phyloP scores from a whole-genome alignment of 2,329 filamentous ascomycete genomes.

The Penicillium sp. region DNA sequence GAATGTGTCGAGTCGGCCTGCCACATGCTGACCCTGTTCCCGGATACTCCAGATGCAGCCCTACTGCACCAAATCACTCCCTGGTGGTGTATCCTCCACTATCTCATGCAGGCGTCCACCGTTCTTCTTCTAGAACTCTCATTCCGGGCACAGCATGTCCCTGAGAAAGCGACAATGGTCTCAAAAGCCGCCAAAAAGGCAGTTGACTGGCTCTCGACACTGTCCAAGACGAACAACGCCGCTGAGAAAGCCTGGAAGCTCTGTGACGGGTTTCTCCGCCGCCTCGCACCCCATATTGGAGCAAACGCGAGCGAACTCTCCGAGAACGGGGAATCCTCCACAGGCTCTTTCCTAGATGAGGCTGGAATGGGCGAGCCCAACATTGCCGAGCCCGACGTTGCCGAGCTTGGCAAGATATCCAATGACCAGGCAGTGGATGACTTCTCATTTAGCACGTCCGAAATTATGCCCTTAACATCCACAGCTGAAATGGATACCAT shows the following conservation, averaged over 20 bases:
- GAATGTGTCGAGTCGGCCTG: constrained; percentile 44
- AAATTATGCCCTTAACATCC: constrained; percentile 6
- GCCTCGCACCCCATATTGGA: constrained; percentile 32
- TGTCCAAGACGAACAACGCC: constrained; percentile 30
- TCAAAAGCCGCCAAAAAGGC: constrained; percentile 35
- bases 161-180: constrained; percentile 37
- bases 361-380: constrained; percentile 14
- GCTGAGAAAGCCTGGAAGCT: constrained; percentile 34
- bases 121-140: constrained; percentile 44
- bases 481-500: constrained; percentile 12
- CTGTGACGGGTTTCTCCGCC: constrained; percentile 35
- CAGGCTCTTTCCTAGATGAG: constrained; percentile 16
- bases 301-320: constrained; percentile 31
- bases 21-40: constrained; percentile 39
- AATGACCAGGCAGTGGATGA: constrained; percentile 10
- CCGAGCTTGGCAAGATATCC: constrained; percentile 9
- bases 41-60: constrained; percentile 36
- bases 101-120: constrained; percentile 43
- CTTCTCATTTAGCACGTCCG: constrained; percentile 21
- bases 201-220: constrained; percentile 31
- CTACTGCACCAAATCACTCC: constrained; percentile 37
- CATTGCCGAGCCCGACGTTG: constrained; percentile 15
- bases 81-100: constrained; percentile 46
- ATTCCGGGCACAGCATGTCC: constrained; percentile 42
- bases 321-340: constrained; percentile 19